phyloP scores from a whole-genome alignment of 1,284 basidiomycete species.

The Malassezia globosa region DNA sequence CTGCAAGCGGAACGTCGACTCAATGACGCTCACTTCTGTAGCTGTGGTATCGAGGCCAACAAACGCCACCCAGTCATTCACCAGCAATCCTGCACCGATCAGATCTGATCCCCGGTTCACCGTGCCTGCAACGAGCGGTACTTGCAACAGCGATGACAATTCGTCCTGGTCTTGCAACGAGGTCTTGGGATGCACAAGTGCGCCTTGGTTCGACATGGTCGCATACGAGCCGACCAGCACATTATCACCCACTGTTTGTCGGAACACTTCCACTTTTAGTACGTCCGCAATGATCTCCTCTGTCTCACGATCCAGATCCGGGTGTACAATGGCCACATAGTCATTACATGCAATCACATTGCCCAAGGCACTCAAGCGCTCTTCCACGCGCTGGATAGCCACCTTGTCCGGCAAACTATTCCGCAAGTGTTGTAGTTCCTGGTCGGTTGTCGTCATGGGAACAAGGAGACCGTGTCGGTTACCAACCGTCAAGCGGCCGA shows the following conservation, averaged over 20 bases:
- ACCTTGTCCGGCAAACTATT: conserved; percentile 88
- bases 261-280: conserved; percentile 96
- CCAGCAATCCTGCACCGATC: conserved; percentile 90
- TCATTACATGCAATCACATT: conserved; percentile 97
- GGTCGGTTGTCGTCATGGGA: conserved; percentile 88
- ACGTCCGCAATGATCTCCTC: conserved; percentile 99
- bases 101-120: conserved; percentile 97
- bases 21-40: conserved; percentile 94
- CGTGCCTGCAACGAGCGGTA: conserved; percentile 91
- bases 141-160: conserved; percentile 80
- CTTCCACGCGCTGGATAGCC: conserved; percentile 89
- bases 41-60: conserved; percentile 58
- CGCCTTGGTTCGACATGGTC: conserved; percentile 87
- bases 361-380: conserved; percentile 85
- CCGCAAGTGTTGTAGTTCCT: conserved; percentile 92
- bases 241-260: conserved; percentile 88
- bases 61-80: conserved; percentile 98
- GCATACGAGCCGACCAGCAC: conserved; percentile 93
- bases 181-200: conserved; percentile 92
- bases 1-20: conserved; percentile 68
- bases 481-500: conserved; percentile 87
- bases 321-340: conserved; percentile 49
- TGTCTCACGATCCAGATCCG: conserved; percentile 94
- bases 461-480: conserved; percentile 81
- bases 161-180: conserved; percentile 96